phyloP scores from a whole-genome alignment of 2,329 filamentous ascomycete species.

The Sporothrix variecibatus region DNA sequence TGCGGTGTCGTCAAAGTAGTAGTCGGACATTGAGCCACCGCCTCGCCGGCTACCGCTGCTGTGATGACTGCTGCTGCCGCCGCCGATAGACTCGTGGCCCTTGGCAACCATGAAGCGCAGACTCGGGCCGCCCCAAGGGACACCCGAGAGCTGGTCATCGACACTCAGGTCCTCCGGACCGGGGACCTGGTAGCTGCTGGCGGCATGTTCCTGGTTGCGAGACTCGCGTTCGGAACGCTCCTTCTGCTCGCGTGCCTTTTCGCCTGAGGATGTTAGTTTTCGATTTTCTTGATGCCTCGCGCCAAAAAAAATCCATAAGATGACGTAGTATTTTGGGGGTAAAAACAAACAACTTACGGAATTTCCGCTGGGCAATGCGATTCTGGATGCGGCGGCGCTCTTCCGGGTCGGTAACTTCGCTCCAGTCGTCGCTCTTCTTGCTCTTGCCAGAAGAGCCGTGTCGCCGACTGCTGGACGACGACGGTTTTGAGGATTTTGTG shows the following conservation, averaged over 20 bases:
- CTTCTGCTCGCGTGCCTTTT: constrained; percentile 68
- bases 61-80: constrained; percentile 43
- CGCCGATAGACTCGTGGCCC: constrained; percentile 53
- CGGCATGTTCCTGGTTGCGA: constrained; percentile 65
- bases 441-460: constrained; percentile 41
- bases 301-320: neutral
- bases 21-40: constrained; percentile 14
- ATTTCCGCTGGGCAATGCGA: constrained; percentile 73
- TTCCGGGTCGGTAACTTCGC: constrained; percentile 67
- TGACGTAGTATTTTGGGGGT: constrained; percentile 37
- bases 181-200: constrained; percentile 64
- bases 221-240: constrained; percentile 65
- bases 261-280: constrained; percentile 51
- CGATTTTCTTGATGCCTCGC: constrained; percentile 23
- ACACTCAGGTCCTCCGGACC: constrained; percentile 56
- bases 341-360: constrained; percentile 54
- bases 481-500: constrained; percentile 28
- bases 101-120: constrained; percentile 56
- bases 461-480: constrained; percentile 31
- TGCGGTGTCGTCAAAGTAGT: constrained; percentile 20
- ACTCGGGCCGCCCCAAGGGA: constrained; percentile 72
- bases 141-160: constrained; percentile 58
- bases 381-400: constrained; percentile 76
- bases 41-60: constrained; percentile 9
- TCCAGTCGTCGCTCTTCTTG: constrained; percentile 66